phyloP scores from a whole-genome alignment of 2,329 filamentous ascomycete species.

The Cercospora janseana region DNA sequence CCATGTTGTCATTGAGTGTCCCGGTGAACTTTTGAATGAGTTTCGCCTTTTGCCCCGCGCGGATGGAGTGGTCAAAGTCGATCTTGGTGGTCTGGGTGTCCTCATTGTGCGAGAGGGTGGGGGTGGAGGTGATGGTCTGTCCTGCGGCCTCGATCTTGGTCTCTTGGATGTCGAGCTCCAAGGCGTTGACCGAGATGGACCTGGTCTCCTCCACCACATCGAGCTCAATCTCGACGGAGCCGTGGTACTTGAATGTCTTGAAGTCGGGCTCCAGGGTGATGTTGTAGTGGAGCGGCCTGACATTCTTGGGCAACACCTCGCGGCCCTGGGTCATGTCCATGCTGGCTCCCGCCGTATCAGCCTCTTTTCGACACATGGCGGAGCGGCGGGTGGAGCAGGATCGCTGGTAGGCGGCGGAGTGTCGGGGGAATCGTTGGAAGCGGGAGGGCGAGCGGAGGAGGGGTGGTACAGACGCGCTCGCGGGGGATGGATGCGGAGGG shows the following conservation, averaged over 20 bases:
- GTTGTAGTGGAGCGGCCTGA: conserved; percentile 89
- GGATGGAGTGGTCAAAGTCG: conserved; percentile 69
- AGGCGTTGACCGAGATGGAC: conserved; percentile 81
- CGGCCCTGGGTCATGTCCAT: conserved; percentile 64
- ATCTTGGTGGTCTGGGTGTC: conserved; percentile 79
- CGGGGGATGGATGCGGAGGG: background rate
- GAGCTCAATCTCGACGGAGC: conserved; percentile 80
- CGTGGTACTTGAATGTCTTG: conserved; percentile 80
- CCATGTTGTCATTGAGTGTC: conserved; percentile 88
- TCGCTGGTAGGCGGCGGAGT: conserved; percentile 38
- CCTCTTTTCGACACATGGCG: conserved; percentile 65
- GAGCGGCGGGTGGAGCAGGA: conserved; percentile 73
- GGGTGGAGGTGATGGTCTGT: conserved; percentile 58
- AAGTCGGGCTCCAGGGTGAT: conserved; percentile 90
- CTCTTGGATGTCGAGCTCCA: conserved; percentile 79
- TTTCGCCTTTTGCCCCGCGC: conserved; percentile 73
- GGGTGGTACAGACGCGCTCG: background rate
- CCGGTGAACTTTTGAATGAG: conserved; percentile 77
- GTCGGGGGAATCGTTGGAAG: conserved; percentile 9
- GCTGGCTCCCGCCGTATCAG: conserved; percentile 55
- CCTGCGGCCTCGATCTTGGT: conserved; percentile 66
- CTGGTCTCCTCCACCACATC: conserved; percentile 81
- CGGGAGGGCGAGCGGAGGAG: conserved; percentile 5
- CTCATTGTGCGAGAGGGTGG: conserved; percentile 70
- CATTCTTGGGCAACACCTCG: conserved; percentile 86